phyloP scores from a whole-genome alignment of 768 basidiomycete genomes.

The Termitomyces eurrhizus region DNA sequence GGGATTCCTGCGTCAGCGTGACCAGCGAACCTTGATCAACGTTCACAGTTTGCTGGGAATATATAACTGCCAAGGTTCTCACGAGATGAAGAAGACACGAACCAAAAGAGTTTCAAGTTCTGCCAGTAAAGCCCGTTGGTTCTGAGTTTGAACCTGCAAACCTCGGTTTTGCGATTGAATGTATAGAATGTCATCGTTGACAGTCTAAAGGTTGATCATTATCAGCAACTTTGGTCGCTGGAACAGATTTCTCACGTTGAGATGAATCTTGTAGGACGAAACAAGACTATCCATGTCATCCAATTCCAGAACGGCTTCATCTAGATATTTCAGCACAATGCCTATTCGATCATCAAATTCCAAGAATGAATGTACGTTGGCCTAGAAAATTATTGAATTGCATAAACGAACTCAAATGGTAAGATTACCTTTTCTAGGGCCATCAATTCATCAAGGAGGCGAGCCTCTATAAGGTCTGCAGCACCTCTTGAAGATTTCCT shows the following conservation, averaged over 20 bases:
- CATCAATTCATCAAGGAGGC: conserved; percentile 83
- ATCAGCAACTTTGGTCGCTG: neutral
- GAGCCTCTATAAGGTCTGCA: conserved; percentile 89
- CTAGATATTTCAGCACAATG: conserved; percentile 82
- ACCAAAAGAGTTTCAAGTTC: conserved; percentile 87
- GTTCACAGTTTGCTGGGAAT: conserved; percentile 82
- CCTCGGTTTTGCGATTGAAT: conserved; percentile 98
- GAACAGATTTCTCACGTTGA: conserved; percentile 64
- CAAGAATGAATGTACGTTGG: conserved; percentile 95
- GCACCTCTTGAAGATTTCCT: conserved; percentile 64
- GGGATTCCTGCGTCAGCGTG: conserved; percentile 82
- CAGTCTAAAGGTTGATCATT: conserved; percentile 53
- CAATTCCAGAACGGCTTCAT: conserved; percentile 84
- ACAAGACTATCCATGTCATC: conserved; percentile 88
- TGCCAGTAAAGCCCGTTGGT: conserved; percentile 77
- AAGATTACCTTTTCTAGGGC: conserved; percentile 83
- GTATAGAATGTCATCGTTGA: conserved; percentile 89
- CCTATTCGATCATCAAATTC: conserved; percentile 92
- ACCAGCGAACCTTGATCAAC: conserved; percentile 76
- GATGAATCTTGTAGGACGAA: conserved; percentile 92
- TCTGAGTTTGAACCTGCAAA: conserved; percentile 95
- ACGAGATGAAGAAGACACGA: neutral
- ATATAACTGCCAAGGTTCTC: neutral
- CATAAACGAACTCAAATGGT: neutral
- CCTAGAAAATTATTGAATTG: conserved; percentile 41